These are phyloP conservation scores for Suillus cothurnatus DNA, from an alignment of 768 basidiomycete species.

Conservation along the genomic window DNA sequence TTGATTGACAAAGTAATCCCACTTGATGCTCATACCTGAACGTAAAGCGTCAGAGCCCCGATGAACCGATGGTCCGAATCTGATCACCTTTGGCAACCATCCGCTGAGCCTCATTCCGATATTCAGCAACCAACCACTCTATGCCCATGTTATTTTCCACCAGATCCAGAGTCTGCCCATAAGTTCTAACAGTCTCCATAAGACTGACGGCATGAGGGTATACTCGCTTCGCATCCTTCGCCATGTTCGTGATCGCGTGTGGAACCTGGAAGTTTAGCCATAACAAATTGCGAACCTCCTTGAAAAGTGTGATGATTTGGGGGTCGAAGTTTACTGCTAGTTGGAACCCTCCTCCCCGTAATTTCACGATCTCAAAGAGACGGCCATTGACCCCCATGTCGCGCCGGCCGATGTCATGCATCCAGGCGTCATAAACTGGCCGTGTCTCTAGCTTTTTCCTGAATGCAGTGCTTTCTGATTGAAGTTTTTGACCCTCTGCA, in stretches of 20 bases:
- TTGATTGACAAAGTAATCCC: conserved; percentile 96
- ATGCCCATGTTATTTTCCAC: conserved; percentile 91
- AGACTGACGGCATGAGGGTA: conserved; percentile 97
- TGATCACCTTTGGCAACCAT: conserved; percentile 84
- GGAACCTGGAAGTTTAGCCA: conserved; percentile 98
- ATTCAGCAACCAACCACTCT: conserved; percentile 93
- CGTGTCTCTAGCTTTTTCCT: conserved; percentile 94
- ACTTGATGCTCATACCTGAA: conserved; percentile 90
- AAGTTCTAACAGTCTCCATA: conserved; percentile 99
- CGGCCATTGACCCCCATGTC: conserved; percentile 92
- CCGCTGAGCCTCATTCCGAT: conserved; percentile 88
- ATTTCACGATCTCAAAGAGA: conserved; percentile 85
- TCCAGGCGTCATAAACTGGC: conserved; percentile 95
- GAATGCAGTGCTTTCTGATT: conserved; percentile 89
- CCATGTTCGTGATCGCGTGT: conserved; percentile 93
- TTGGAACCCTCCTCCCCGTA: conserved; percentile 77
- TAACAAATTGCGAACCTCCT: conserved; percentile 93
- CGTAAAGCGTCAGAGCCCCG: neutral
- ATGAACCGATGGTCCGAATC: neutral
- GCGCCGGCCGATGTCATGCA: conserved; percentile 90
- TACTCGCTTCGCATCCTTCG: conserved; percentile 97
- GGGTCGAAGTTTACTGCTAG: conserved; percentile 97
- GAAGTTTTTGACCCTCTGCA: conserved; percentile 98
- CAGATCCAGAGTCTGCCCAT: conserved; percentile 92
- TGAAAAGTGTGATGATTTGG: conserved; percentile 97